phyloP scores from a whole-genome alignment of 257 asterid species.

The Haberlea rhodopensis region DNA sequence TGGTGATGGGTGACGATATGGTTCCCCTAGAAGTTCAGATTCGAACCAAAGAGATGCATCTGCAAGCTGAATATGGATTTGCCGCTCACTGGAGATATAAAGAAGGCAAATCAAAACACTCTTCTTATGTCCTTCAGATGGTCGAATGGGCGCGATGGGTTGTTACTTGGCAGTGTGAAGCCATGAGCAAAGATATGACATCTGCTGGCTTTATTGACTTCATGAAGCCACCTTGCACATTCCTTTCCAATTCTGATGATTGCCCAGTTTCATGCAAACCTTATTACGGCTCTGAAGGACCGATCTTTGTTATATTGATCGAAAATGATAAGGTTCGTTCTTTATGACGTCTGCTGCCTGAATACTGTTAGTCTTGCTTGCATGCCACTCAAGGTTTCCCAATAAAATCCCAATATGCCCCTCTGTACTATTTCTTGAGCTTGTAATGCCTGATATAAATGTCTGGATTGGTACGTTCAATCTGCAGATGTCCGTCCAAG shows the following conservation, averaged over 20 bases:
- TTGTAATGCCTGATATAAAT: too few species aligned
- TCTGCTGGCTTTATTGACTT: constrained; percentile 50
- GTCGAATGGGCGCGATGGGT: constrained; percentile 99
- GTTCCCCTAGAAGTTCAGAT: constrained; percentile 93
- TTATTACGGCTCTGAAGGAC: constrained; percentile 65
- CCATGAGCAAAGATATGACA: constrained; percentile 65
- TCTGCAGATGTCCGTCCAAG: constrained; percentile 96
- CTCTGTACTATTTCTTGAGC: too few species aligned
- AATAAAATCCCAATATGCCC: constrained; percentile 47
- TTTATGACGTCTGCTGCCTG: constrained; percentile 83
- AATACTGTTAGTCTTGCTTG: constrained; percentile 34
- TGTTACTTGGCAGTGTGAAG: constrained; percentile 91
- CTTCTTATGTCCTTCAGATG: constrained; percentile 50
- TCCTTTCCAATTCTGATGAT: constrained; percentile 70
- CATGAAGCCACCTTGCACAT: constrained; percentile 64
- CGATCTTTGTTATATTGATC: constrained; percentile 38
- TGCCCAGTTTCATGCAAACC: constrained; percentile 82
- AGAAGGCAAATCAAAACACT: constrained; percentile 44
- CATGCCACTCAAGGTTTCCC: too few species aligned
- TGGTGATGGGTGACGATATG: constrained; percentile 66
- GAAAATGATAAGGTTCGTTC: constrained; percentile 84
- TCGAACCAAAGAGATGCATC: constrained; percentile 92
- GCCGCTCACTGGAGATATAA: constrained; percentile 99
- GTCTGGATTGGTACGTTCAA: too few species aligned
- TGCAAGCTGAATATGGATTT: constrained; percentile 93